Conservation (phyloP, 768 basidiomycete genomes). For the Serendipita sp. region DNA sequence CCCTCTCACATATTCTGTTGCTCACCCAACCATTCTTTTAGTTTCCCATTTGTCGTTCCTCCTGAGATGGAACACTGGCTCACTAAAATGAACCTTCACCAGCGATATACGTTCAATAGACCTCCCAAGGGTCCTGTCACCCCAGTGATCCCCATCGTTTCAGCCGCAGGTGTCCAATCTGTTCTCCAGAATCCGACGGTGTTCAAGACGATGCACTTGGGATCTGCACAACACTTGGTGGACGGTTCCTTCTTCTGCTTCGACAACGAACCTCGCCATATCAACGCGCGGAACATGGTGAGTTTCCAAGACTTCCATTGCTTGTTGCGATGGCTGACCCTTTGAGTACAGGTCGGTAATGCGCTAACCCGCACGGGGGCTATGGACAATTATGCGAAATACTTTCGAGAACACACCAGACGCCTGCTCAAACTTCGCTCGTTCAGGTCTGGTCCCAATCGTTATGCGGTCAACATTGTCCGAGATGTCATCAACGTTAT, state of each 20-base stretch:
- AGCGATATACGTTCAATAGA: constrained; percentile 44
- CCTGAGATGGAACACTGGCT: constrained; percentile 28
- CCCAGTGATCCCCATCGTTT: constrained; percentile 4
- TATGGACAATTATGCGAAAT: constrained; percentile 13
- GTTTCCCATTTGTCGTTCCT: constrained; percentile 65
- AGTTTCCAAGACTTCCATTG: neutral
- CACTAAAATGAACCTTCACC: constrained; percentile 19
- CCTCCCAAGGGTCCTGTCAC: constrained; percentile 22
- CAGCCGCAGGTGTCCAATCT: constrained; percentile 9
- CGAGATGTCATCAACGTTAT: constrained; percentile 48
- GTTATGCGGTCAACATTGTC: constrained; percentile 39
- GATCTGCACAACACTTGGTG: constrained; percentile 17
- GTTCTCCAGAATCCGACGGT: constrained; percentile 17
- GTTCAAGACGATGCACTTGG: constrained; percentile 24
- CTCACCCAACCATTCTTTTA: neutral
- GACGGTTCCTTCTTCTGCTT: constrained; percentile 22
- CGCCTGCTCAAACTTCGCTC: constrained; percentile 10
- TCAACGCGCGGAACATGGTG: constrained; percentile 17
- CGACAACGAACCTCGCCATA: constrained; percentile 23
- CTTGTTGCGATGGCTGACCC: neutral
- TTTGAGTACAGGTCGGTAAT: constrained; percentile 8
- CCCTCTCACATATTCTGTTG: neutral
- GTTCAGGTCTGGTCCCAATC: constrained; percentile 12
- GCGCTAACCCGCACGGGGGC: constrained; percentile 10
- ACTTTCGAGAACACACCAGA: constrained; percentile 19